A percentile compares a stretch with the other conserved stretches of the same genome.
Conservation (phyloP, 306 rosid genomes). For the Albizia julibrissin region DNA sequence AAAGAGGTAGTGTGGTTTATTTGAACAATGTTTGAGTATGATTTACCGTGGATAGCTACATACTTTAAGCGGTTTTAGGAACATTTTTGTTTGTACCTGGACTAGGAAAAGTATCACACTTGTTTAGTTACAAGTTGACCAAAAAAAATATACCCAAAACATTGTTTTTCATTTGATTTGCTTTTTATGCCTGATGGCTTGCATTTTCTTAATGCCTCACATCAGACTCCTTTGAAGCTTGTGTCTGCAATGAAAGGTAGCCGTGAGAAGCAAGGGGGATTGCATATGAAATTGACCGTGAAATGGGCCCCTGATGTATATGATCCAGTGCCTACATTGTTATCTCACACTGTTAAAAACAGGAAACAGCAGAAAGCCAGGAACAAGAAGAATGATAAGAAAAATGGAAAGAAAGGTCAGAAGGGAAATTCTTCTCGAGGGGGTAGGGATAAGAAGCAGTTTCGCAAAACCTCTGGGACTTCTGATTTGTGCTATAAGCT, state of each 20-base stretch:
- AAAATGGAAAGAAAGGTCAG: constrained; percentile 67
- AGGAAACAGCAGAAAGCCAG: constrained; percentile 73
- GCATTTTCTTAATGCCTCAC: not conserved
- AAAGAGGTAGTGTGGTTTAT: not conserved
- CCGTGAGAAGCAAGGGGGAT: constrained; percentile 51
- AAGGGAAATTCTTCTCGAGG: constrained; percentile 56
- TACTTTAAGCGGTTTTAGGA: not conserved
- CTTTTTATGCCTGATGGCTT: constrained; percentile 17
- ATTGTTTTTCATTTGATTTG: not conserved
- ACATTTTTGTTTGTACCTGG: not conserved
- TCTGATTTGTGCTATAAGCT: constrained; percentile 36
- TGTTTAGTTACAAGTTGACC: not conserved
- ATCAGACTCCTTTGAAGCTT: constrained; percentile 56
- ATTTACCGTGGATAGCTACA: not conserved
- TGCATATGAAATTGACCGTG: constrained; percentile 54
- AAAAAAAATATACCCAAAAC: not conserved
- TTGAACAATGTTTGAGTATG: not conserved
- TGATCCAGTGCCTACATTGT: constrained; percentile 67
- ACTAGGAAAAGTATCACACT: not conserved
- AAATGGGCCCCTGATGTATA: constrained; percentile 91
- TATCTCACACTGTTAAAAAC: constrained; percentile 56
- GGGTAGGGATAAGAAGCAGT: constrained; percentile 62
- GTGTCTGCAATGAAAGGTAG: constrained; percentile 86
- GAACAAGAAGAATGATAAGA: constrained; percentile 62
- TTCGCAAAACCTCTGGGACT: constrained; percentile 40